Base-by-base conservation (phyloP, 768 basidiomycete genomes). In the Trametes gibbosa region DNA sequence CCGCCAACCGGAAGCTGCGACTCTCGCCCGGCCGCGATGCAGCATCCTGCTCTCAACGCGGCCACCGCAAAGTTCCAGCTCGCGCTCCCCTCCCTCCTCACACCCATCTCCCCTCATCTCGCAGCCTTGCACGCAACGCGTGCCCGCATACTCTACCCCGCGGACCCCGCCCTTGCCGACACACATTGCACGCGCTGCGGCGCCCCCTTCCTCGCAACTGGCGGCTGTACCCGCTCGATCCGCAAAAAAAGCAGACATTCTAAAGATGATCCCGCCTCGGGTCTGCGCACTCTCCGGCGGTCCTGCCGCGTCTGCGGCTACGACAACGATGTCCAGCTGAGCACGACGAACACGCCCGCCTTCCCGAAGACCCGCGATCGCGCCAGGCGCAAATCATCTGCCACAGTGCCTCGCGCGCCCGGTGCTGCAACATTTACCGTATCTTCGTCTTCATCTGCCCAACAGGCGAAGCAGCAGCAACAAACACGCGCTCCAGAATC, bases 81-180 rank as follows among this genome's bases (percentile, higher is more conserved):
- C 40, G 71, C 77, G 13, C 66, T 89, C 17, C 76, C 87, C 16
- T 75, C 72, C 62, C 68, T 74, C 17, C 71, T 90, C 53, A 75
- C 81, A 25, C 61, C 80, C 3, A 64, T 81, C 37, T 84, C 86
- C 2, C 79, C 85, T 9, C 48, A 75, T 34, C 80, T 91, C 48
- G 81, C 89, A 14, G 87, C 89, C 39, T 74, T 87, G 27, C 87
- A 90, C 67, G 70, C 79, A 0, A 66, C 74, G 14, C 78, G 82
- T 47, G 71, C 72, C 17, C 72, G 69, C 48, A 51, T 66, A 7
- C 60, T 74, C 48, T 69, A 70, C 53, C 58, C 59, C 39, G 39
- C 59, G 17, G 59, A 59, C 42, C 63, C 72, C 23, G 7, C 58
- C 35, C 60, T 72, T 34, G 53, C 47, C 25, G 41, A 55, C 21